Percentiles rank a stretch among this genome's conserved stretches.
Conservation (phyloP, 331 rosid species). For the Pyracantha coccinea region DNA sequence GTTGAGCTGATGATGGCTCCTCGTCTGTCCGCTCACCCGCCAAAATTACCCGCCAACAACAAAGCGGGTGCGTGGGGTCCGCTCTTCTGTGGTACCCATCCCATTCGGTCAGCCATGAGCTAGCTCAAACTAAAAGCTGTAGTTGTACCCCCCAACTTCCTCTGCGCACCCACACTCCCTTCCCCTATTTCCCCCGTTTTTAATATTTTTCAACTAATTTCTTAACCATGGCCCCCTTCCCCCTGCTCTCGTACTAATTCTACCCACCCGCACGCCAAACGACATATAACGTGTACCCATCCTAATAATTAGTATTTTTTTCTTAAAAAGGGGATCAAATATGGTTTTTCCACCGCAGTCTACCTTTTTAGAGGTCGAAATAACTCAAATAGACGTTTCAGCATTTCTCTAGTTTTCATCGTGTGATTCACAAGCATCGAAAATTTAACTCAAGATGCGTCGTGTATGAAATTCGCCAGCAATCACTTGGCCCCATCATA, state of each 20-base stretch:
- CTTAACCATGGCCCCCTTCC: too few species aligned
- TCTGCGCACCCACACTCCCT: neutral
- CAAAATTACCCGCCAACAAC: slow-evolving; percentile 29
- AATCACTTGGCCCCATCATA: neutral
- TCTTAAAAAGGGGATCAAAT: too few species aligned
- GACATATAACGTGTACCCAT: too few species aligned
- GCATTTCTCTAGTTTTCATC: fast-evolving
- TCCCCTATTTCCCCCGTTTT: slow-evolving; percentile 25
- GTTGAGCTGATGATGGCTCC: neutral
- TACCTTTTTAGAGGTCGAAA: too few species aligned
- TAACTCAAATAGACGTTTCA: too few species aligned
- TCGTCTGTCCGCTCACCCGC: slow-evolving; percentile 18
- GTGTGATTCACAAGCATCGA: fast-evolving
- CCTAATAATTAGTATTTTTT: too few species aligned
- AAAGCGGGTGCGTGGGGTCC: neutral
- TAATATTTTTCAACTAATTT: slow-evolving; percentile 4
- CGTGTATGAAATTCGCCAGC: neutral
- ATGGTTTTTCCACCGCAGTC: too few species aligned
- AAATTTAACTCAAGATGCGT: fast-evolving
- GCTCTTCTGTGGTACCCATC: slow-evolving; percentile 4
- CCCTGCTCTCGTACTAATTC: too few species aligned
- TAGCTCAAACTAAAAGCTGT: neutral
- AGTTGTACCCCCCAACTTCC: too few species aligned
- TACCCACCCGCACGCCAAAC: neutral
- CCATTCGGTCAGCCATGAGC: slow-evolving; percentile 1